These are phyloP conservation scores for Leishmania major DNA, from an alignment of 208 protist genomes.

Conservation along the genomic window DNA sequence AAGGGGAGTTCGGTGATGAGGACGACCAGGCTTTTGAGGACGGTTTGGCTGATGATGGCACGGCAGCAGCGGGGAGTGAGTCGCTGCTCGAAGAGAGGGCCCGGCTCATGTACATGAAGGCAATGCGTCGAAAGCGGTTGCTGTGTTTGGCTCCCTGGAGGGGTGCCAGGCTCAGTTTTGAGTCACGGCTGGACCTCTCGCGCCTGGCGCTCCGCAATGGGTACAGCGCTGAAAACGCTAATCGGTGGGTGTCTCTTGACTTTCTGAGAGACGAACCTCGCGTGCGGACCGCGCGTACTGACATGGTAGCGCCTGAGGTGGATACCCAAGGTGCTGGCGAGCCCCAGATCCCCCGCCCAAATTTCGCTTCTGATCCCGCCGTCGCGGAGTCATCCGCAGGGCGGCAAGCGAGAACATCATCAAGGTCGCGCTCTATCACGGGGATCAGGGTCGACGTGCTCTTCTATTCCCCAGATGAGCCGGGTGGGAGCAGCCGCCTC, in stretches of 20 bases:
- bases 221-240: slow-evolving; percentile 10
- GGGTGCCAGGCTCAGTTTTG: neutral
- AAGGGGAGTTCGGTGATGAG: neutral
- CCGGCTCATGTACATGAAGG: neutral
- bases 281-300: neutral
- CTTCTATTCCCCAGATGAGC: neutral
- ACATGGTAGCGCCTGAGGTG: neutral
- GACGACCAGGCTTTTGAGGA: neutral
- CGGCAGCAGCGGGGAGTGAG: neutral
- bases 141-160: neutral
- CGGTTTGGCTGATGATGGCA: neutral
- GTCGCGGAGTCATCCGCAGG: neutral
- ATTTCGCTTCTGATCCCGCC: neutral
- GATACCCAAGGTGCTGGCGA: neutral
- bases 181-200: slow-evolving; percentile 28
- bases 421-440: neutral
- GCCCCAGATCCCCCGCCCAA: neutral
- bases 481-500: neutral
- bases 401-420: neutral
- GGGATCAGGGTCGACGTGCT: slow-evolving; percentile 6
- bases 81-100: neutral
- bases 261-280: slow-evolving; percentile 18
- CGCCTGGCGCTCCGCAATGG: slow-evolving; percentile 20
- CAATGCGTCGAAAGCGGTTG: neutral
- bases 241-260: slow-evolving; percentile 22